Evolutionary conservation across 208 protist species (phyloP).

Genomic region (Blastocrithidia nonstop): DNA sequence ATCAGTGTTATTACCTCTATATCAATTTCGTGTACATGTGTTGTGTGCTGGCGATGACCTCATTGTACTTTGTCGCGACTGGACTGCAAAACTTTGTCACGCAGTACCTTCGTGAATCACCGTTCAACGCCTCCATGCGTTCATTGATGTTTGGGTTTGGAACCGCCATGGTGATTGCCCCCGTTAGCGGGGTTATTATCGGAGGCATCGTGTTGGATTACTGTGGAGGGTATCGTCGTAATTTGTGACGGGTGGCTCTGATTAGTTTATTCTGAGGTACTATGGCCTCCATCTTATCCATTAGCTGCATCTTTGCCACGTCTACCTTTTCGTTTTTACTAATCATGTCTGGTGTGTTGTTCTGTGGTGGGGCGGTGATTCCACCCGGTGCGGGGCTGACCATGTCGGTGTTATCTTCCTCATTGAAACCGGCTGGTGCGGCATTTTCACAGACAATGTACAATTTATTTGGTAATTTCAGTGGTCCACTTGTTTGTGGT

Average conservation of each 20-base stretch:
- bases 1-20: constrained; percentile 4
- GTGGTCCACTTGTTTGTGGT: constrained; percentile 75
- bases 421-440: constrained; percentile 39
- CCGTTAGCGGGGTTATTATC: constrained; percentile 66
- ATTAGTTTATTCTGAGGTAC: constrained; percentile 39
- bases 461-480: constrained; percentile 82
- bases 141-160: constrained; percentile 77
- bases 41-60: constrained; percentile 63
- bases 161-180: constrained; percentile 54
- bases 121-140: constrained; percentile 65
- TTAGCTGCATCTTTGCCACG: constrained; percentile 63
- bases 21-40: constrained; percentile 62
- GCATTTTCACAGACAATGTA: constrained; percentile 77
- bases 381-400: constrained; percentile 59
- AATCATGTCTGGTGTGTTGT: constrained; percentile 72
- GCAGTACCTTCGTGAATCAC: constrained; percentile 60
- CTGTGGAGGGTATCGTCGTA: constrained; percentile 69
- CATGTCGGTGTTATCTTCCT: constrained; percentile 46
- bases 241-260: constrained; percentile 34
- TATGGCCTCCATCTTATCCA: constrained; percentile 33
- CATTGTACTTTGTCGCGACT: constrained; percentile 85
- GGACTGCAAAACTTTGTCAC: constrained; percentile 87
- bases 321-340: constrained; percentile 48
- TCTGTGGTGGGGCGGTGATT: constrained; percentile 76
- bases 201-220: constrained; percentile 76